Base-by-base conservation (phyloP, 164 flowering plant genomes). In the Dillenia suffruticosa region DNA sequence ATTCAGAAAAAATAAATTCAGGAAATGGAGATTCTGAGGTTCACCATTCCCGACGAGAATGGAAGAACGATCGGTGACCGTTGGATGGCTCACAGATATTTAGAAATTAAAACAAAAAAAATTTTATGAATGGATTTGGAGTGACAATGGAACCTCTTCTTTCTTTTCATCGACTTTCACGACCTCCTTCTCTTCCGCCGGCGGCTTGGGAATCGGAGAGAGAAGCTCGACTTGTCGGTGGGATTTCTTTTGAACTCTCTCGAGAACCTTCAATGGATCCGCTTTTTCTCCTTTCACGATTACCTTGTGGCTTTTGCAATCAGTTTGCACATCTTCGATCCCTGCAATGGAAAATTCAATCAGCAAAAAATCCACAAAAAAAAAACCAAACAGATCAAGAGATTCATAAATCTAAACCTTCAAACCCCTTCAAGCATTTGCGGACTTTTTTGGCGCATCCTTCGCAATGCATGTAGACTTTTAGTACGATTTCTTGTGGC, bases 381-480 rank as follows among this genome's bases (percentile, higher is more conserved):
- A 49, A 32, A 45, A 49, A 46, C 4, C 17, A 51, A 51, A 62
- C 6, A 15, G 15, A 44, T 13, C 15, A n/a, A n/a, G 49, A 12
- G 4, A 10, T 32, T 26, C 44, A 56, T 56, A n/a, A 9, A 12
- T 1, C 1, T 62, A 12, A 50, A 91, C 97, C 97, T 67, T 76
- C 72, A 57, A 89, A 87, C 24, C 91, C 91, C 46, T 55, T 84
- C 52, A 91, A 84, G 44, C 83, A 74, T 48, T 81, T 51, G 22
- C 77, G 81, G 63, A 91, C 88, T 63, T 91, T 91, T 50, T 74
- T 77, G 11, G 97, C 95, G 56, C 97, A 91, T 0, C 96, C 97
- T 59, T 91, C 96, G 47, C 97, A 91, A 84, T 91, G 97, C 97
- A 91, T 91, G 86, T 69, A 87, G 12, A 91, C 91, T 49, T 62